Base-by-base conservation (phyloP, 148 eudicot genomes). In the Rhododendron williamsianum region DNA sequence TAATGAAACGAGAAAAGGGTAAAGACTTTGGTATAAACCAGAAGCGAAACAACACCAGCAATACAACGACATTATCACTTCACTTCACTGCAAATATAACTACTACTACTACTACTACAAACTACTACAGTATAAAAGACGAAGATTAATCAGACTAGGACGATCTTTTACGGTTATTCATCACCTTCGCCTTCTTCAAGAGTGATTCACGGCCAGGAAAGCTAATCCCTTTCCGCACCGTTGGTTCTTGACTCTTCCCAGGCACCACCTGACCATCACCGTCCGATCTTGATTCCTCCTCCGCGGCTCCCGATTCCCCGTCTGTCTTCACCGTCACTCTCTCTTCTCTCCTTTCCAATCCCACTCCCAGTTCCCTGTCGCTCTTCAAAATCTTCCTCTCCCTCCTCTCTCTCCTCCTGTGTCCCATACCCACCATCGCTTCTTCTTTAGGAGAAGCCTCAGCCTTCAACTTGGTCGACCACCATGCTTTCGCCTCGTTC, bases 201-300 rank as follows among this genome's bases (percentile, higher is more conserved):
- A 96, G 89, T 2, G 91, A 84, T 46, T 91, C 92, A 69, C 98
- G 89, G 51, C 98, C 98, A 21, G 98, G 98, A 87, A 96, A 96
- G 1, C 88, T 92, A 81, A 85, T 87, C 15, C 81, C 81, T 84
- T 69, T 86, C 41, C 52, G 77, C 43, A 7, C 41, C 85, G 36
- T 88, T 12, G 43, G 18, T 11, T 81, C 78, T 6, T 21, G 81
- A 71, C 41, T 52, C 19, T 83, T 33, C 41, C 77, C 71, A 65
- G 9, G 3, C 35, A 9, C 58, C 27, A 9, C 77, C 18, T 56
- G 74, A 67, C 52, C 78, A 82, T 81, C 60, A 10, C 45, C 86
- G 45, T 80, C 33, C 25, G n/a, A 35, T 54, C 41, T 19, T 9
- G n/a, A 78, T 48, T 81, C 77, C 38, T 7, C 52, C 35, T 9